Evolutionary conservation across 306 rosid genomes (phyloP).

Genomic region (Malus asiatica): DNA sequence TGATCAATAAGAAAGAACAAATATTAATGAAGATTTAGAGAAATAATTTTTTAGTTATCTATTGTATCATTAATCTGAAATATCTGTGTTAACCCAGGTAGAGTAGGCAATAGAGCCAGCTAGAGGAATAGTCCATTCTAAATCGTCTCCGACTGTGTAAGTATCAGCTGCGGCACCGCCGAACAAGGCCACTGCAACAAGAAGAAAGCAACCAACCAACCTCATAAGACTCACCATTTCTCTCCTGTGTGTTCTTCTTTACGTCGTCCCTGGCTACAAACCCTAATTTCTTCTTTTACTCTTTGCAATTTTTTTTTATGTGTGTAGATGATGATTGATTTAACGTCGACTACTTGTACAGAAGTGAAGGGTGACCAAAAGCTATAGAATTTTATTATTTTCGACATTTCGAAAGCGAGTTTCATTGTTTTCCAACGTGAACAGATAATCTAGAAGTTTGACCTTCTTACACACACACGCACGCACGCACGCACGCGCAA

Average conservation of each 20-base stretch:
- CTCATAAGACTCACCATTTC: not conserved
- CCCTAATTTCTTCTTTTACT: not conserved
- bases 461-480: too few species aligned
- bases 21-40: not conserved
- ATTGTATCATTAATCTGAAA: slow-evolving; percentile 17
- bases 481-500: rapidly evolving
- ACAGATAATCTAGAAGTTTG: not conserved
- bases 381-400: not conserved
- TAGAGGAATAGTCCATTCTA: slow-evolving; percentile 27
- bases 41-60: not conserved
- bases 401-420: not conserved
- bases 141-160: slow-evolving; percentile 15
- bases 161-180: slow-evolving; percentile 4
- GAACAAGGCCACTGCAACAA: slow-evolving; percentile 1
- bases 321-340: not conserved
- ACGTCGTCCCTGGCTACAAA: not conserved
- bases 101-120: slow-evolving; percentile 13
- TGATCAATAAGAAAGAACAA: not conserved
- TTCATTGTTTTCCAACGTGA: not conserved
- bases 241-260: not conserved
- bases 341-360: not conserved
- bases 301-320: not conserved
- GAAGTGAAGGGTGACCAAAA: not conserved
- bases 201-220: slow-evolving; percentile 14
- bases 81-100: slow-evolving; percentile 9